These are phyloP conservation scores for Trichoderma endophyticum DNA, from an alignment of 2,329 filamentous ascomycete species.

Conservation along the genomic window DNA sequence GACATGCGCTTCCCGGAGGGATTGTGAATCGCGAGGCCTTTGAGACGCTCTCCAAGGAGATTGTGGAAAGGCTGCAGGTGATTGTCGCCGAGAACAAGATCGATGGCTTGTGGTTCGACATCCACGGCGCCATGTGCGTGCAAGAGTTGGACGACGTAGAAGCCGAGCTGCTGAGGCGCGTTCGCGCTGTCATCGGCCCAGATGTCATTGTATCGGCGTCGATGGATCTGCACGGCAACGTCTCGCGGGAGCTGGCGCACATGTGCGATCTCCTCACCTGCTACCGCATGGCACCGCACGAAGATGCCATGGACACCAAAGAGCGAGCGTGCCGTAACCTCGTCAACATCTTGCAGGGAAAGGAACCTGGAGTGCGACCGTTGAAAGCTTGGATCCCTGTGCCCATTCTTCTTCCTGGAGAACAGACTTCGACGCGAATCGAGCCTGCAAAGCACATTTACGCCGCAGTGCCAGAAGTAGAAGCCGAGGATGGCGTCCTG, in stretches of 20 bases:
- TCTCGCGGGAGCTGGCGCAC: slow-evolving; percentile 47
- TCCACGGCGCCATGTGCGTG: slow-evolving; percentile 55
- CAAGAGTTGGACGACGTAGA: slow-evolving; percentile 48
- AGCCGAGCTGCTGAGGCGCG: slow-evolving; percentile 44
- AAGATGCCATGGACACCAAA: slow-evolving; percentile 49
- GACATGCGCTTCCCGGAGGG: slow-evolving; percentile 50
- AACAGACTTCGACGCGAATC: slow-evolving; percentile 53
- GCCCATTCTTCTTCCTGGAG: slow-evolving; percentile 50
- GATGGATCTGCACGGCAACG: slow-evolving; percentile 56
- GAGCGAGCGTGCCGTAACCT: slow-evolving; percentile 50
- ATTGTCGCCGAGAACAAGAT: slow-evolving; percentile 36
- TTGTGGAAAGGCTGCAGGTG: slow-evolving; percentile 36
- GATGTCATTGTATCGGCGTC: slow-evolving; percentile 49
- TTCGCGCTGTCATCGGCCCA: slow-evolving; percentile 44
- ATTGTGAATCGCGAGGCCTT: slow-evolving; percentile 45
- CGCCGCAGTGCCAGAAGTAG: slow-evolving; percentile 43
- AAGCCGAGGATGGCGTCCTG: slow-evolving; percentile 39
- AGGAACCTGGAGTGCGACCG: slow-evolving; percentile 33
- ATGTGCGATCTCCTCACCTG: slow-evolving; percentile 51
- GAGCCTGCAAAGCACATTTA: slow-evolving; percentile 52
- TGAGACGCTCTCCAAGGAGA: slow-evolving; percentile 42
- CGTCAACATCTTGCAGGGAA: slow-evolving; percentile 36
- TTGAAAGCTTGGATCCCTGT: slow-evolving; percentile 52
- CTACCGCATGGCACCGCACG: slow-evolving; percentile 51
- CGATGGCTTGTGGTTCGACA: slow-evolving; percentile 54